phyloP scores from a whole-genome alignment of 768 basidiomycete species.

The Phaeolepiota aurea region DNA sequence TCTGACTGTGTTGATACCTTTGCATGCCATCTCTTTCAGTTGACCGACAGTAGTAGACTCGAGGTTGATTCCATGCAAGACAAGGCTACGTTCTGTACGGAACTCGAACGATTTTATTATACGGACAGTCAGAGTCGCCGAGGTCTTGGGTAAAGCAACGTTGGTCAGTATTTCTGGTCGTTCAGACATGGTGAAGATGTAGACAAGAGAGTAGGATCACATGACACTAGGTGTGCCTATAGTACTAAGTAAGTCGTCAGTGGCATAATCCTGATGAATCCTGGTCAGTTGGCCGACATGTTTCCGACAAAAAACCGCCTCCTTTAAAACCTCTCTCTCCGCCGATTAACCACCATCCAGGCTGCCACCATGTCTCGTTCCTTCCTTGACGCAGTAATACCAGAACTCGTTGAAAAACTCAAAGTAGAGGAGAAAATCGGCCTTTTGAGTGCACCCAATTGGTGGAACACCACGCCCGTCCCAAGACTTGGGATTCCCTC shows the following conservation, averaged over 20 bases:
- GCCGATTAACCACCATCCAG: slow-evolving; percentile 1
- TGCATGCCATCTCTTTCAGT: slow-evolving; percentile 63
- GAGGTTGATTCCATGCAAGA: slow-evolving; percentile 78
- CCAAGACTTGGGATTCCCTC: slow-evolving; percentile 54
- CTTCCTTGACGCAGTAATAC: slow-evolving; percentile 47
- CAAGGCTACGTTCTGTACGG: slow-evolving; percentile 81
- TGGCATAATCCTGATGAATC: too few relatives aligned
- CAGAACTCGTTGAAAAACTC: slow-evolving; percentile 43
- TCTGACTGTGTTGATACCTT: too few relatives aligned
- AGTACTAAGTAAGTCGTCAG: too few relatives aligned
- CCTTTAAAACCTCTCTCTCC: too few relatives aligned
- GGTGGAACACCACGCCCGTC: slow-evolving; percentile 62
- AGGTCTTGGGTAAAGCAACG: slow-evolving; percentile 54
- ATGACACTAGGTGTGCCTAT: too few relatives aligned
- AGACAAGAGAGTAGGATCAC: too few relatives aligned
- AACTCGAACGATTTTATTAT: slow-evolving; percentile 94
- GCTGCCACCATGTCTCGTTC: slow-evolving; percentile 22
- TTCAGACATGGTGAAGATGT: not conserved
- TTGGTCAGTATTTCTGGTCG: slow-evolving; percentile 49
- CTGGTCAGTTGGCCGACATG: not conserved
- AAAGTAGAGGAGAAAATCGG: slow-evolving; percentile 56
- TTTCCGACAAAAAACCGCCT: not conserved
- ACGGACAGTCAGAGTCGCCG: slow-evolving; percentile 83
- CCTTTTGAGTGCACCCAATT: slow-evolving; percentile 56
- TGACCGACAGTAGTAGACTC: slow-evolving; percentile 68